These are phyloP conservation scores for Gossypium schwendimanii DNA, from an alignment of 441 rosid genomes.

Conservation along the genomic window DNA sequence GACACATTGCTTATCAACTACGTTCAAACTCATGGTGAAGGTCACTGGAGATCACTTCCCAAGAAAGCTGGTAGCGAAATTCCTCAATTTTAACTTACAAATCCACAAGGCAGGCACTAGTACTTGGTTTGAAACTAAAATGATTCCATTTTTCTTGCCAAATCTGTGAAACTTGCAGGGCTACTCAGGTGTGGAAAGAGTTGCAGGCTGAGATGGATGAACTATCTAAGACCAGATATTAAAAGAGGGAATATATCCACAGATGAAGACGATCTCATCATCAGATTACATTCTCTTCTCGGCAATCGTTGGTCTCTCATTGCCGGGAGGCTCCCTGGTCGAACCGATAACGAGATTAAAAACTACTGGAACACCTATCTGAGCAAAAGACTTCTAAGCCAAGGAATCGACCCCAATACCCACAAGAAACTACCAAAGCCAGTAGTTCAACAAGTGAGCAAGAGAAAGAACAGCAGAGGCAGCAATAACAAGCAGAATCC, in stretches of 20 bases:
- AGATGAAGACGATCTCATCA: slow-evolving; percentile 56
- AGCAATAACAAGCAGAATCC: neutral
- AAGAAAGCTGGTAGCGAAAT: slow-evolving; percentile 43
- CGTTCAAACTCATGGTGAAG: slow-evolving; percentile 50
- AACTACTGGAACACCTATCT: slow-evolving; percentile 62
- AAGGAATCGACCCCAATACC: slow-evolving; percentile 32
- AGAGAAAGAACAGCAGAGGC: slow-evolving; percentile 8
- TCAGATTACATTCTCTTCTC: slow-evolving; percentile 50
- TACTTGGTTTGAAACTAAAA: no score
- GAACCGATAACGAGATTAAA: slow-evolving; percentile 74
- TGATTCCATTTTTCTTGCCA: neutral
- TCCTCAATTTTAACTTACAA: neutral
- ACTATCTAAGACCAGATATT: slow-evolving; percentile 56
- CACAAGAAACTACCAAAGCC: slow-evolving; percentile 23
- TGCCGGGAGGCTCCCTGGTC: slow-evolving; percentile 65
- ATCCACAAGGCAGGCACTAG: no score
- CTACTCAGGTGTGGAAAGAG: slow-evolving; percentile 60
- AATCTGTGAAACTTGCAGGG: slow-evolving; percentile 24
- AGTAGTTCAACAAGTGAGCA: neutral
- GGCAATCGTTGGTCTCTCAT: slow-evolving; percentile 75
- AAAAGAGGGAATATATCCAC: slow-evolving; percentile 59
- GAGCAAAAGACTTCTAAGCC: slow-evolving; percentile 31
- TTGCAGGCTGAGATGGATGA: slow-evolving; percentile 71
- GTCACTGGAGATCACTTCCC: slow-evolving; percentile 61
- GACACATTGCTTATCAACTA: slow-evolving; percentile 48